Evolutionary conservation across 371 early-diverging fungal species (phyloP).

Genomic region (Mucor irregularis): DNA sequence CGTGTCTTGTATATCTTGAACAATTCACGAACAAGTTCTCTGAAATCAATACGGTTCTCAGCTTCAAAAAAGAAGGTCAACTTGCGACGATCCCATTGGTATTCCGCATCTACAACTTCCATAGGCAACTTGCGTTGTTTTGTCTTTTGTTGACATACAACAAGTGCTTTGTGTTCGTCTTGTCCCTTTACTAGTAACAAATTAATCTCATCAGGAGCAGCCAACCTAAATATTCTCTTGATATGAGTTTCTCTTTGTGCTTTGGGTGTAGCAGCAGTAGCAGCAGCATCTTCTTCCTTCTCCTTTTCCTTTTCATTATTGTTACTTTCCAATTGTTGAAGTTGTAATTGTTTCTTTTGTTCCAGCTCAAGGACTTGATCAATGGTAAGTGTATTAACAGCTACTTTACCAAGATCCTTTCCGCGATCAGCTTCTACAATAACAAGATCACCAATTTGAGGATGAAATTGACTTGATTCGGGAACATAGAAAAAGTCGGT

Average conservation of each 20-base stretch:
- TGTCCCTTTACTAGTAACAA: slow-evolving; percentile 70
- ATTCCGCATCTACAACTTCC: slow-evolving; percentile 96
- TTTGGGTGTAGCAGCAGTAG: too few species aligned
- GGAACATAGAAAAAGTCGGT: slow-evolving; percentile 83
- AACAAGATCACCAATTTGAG: slow-evolving; percentile 78
- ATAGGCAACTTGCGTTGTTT: slow-evolving; percentile 86
- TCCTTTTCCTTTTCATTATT: slow-evolving; percentile 66
- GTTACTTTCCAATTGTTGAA: slow-evolving; percentile 25
- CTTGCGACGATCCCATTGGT: slow-evolving; percentile 97
- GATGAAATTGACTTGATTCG: slow-evolving; percentile 39
- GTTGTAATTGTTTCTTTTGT: slow-evolving; percentile 17
- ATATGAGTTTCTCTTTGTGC: slow-evolving; percentile 68
- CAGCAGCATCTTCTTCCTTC: slow-evolving; percentile 73
- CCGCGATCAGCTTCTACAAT: slow-evolving; percentile 98
- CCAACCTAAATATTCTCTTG: slow-evolving; percentile 87
- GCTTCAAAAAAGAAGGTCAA: slow-evolving; percentile 95
- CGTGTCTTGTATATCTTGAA: slow-evolving; percentile 98
- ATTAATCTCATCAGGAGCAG: slow-evolving; percentile 75
- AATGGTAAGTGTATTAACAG: slow-evolving; percentile 12
- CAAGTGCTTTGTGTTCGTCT: slow-evolving; percentile 89
- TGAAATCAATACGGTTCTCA: slow-evolving; percentile 95
- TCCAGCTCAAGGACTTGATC: slow-evolving; percentile 51
- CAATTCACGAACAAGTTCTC: slow-evolving; percentile 96
- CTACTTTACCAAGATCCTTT: slow-evolving; percentile 86
- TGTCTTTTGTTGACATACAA: slow-evolving; percentile 84